A percentile compares a stretch with the other conserved stretches of the same genome.
phyloP scores from a whole-genome alignment of 306 rosid species.

The Inga laurina region DNA sequence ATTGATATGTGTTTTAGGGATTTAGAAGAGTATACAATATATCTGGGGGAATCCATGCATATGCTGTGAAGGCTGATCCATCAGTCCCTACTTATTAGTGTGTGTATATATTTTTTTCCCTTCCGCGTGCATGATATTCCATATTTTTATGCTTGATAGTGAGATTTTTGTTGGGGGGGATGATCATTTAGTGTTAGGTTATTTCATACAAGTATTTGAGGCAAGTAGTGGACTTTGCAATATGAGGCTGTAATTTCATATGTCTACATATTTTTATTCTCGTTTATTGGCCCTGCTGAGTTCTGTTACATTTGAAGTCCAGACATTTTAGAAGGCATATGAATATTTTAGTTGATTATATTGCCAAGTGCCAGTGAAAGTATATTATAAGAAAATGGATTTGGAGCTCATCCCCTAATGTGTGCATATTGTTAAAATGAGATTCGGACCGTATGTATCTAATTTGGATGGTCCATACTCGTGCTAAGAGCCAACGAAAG shows the following conservation, averaged over 20 bases:
- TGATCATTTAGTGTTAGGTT: not conserved
- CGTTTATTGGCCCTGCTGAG: not conserved
- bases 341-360: not conserved
- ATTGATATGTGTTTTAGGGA: conserved; percentile 57
- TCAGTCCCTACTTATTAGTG: conserved; percentile 81
- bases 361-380: not conserved
- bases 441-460: not conserved
- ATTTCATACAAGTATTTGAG: not conserved
- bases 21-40: conserved; percentile 77
- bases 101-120: too few species aligned
- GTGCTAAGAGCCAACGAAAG: not conserved
- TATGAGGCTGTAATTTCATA: not conserved
- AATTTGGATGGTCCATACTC: not conserved
- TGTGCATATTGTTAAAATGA: not conserved
- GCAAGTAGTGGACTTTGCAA: conserved; percentile 17
- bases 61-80: conserved; percentile 74
- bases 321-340: not conserved
- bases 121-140: conserved; percentile 1
- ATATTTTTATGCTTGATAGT: conserved; percentile 11
- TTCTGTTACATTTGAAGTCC: not conserved
- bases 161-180: conserved; percentile 16
- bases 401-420: not conserved
- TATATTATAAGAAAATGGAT: not conserved
- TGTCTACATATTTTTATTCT: not conserved
- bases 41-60: conserved; percentile 88